A percentile compares a stretch with the other conserved stretches of the same genome.
Conservation (phyloP, 1,139 yeast genomes). For the Hansenula sp. region DNA sequence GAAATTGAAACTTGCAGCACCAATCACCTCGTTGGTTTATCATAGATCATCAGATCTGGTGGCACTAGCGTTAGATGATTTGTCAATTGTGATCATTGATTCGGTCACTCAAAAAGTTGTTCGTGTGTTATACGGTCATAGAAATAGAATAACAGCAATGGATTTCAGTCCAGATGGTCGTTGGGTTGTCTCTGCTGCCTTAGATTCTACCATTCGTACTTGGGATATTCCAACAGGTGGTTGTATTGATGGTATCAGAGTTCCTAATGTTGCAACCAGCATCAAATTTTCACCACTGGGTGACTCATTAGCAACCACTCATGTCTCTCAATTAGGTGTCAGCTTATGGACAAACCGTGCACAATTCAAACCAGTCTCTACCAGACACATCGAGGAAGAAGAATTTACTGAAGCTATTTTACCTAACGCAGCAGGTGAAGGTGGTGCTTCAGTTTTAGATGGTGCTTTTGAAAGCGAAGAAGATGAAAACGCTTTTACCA, state of each 20-base stretch:
- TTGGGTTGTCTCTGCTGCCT: slow-evolving; percentile 83
- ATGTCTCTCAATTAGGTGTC: slow-evolving; percentile 87
- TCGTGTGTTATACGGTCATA: slow-evolving; percentile 87
- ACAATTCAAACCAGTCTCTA: slow-evolving; percentile 68
- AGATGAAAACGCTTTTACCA: slow-evolving; percentile 24
- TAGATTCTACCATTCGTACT: slow-evolving; percentile 87
- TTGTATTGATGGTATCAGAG: slow-evolving; percentile 86
- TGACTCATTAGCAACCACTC: slow-evolving; percentile 90
- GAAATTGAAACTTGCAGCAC: slow-evolving; percentile 65
- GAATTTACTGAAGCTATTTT: slow-evolving; percentile 58
- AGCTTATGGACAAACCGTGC: slow-evolving; percentile 91
- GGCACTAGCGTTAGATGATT: slow-evolving; percentile 84
- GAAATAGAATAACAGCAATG: slow-evolving; percentile 80
- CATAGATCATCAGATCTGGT: slow-evolving; percentile 81
- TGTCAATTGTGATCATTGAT: slow-evolving; percentile 81
- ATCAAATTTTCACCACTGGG: slow-evolving; percentile 85
- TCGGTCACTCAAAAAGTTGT: slow-evolving; percentile 76
- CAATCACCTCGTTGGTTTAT: slow-evolving; percentile 72
- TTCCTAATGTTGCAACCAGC: slow-evolving; percentile 76
- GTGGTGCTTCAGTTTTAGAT: slow-evolving; percentile 70
- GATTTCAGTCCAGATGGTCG: slow-evolving; percentile 96
- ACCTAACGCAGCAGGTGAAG: slow-evolving; percentile 85
- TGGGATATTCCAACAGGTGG: slow-evolving; percentile 99
- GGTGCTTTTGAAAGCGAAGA: slow-evolving; percentile 62
- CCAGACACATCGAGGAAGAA: slow-evolving; percentile 72